Base-by-base conservation (phyloP, 129 eudicot genomes). In the Flaveria sonorensis region DNA sequence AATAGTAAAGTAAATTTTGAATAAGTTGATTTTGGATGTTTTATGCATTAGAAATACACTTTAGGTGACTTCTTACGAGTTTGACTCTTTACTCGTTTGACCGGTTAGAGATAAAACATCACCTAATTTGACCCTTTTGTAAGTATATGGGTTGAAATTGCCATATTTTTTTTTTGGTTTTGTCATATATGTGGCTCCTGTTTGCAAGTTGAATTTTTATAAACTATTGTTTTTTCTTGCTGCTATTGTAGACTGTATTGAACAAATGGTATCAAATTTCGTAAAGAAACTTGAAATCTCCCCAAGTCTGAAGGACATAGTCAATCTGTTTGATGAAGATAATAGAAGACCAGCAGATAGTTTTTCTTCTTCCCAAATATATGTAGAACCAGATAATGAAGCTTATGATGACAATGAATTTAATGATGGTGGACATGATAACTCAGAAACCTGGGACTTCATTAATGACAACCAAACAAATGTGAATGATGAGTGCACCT, bases 211-310 rank as follows among this genome's bases (percentile, higher is more conserved):
- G 48, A 53, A 23, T 48, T 20, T 66, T 74, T 53, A 72, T 80
- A 45, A 76, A 80, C 40, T 63, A 3, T 64, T 10, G 9, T 48
- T 48, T 15, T 20, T 57, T 77, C 16, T 12, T 64, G 14, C 39
- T 21, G 46, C 43, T 43, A 61, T 68, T 56, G 56, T 82, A 94
- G 98, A 94, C 42, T 79, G 75, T 81, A 73, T 89, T 36, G 89
- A 91, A 71, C 93, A 86, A 70, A 94, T 94, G 96, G 87, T 86
- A 72, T 74, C 55, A 46, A 78, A 75, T 74, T 65, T 85, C 56
- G 45, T 75, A 14, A 65, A 19, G 36, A 70, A 81, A 82, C 75
- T 53, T 55, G 89, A 85, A 71, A 89, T 89, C n/a, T 81, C 92
- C 7, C 96, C 96, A 74, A 87, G 80, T 75, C 81, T 89, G 13